Evolutionary conservation across 1,139 yeast genomes (phyloP), one percentile per base, ranked within the genome.

Genomic region (Suhomyces ambrosiae): DNA sequence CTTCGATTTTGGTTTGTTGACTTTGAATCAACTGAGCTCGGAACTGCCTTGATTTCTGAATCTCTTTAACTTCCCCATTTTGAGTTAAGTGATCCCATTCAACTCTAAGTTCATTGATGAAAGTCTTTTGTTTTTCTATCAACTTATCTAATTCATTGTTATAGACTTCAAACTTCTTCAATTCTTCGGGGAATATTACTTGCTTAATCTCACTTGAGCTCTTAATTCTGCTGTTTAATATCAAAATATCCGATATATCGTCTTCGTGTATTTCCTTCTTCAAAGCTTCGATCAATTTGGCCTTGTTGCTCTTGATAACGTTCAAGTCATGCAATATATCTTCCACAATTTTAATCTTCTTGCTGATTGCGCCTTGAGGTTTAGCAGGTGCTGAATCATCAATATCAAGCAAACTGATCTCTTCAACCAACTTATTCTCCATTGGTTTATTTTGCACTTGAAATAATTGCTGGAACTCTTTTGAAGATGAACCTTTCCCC

Each of bases 231-330:
- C 81, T 79, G 57, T 86, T 85, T 48, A 85, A 65, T 4, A 92
- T 76, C 25, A 92, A 69, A 17, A 84, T 71, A 40, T 86, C 82
- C 0, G 96, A 84, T 35, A 90, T 88, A 56, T 92, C 97, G 60
- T 92, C 98, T 14, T 76, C 71, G 52, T 84, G 95, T 27, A 87
- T 82, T 38, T 76, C 77, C 6, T 68, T 73, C 55, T 88, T 89
- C 54, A 90, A 71, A 33, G 80, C 87, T 3, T 71, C 71, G 30
- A 86, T 68, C 2, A 84, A 71, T 30, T 79, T 70, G 13, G 65
- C 60, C 38, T 95, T 79, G 53, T 85, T 92, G 22, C 75, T 67
- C 50, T 76, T 74, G 25, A 83, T 52, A 8, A 52, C 52, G 35
- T 69, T 67, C 46, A 74, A 50, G 43, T 68, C 72, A 47, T 76